phyloP scores from a whole-genome alignment of 169 alveolate species.

The Plasmodium cynomolgi region DNA sequence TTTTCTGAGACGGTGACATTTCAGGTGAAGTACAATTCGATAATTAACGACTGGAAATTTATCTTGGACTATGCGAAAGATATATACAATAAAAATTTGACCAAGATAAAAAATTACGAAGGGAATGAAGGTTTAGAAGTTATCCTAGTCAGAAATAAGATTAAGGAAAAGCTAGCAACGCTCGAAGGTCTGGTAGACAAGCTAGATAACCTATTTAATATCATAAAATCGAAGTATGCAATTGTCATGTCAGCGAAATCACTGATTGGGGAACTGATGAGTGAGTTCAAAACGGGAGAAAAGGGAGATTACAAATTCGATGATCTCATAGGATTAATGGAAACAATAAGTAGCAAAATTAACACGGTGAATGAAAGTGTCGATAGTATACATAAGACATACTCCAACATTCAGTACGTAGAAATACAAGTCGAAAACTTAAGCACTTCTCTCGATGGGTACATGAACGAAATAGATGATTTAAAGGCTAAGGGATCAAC shows the following conservation, averaged over 20 bases:
- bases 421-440: neutral
- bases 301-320: neutral
- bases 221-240: slow-evolving; percentile 3
- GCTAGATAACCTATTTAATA: neutral
- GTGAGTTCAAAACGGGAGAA: neutral
- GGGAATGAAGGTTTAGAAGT: slow-evolving; percentile 2
- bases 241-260: slow-evolving; percentile 15
- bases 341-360: neutral
- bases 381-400: neutral
- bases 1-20: neutral
- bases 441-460: neutral
- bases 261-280: neutral
- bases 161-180: slow-evolving; percentile 1
- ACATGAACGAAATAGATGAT: neutral
- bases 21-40: neutral
- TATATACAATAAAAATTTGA: neutral
- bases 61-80: neutral
- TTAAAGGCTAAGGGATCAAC: neutral
- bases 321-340: neutral
- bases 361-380: neutral
- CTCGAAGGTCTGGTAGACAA: neutral
- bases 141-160: slow-evolving; percentile 1
- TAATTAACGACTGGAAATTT: neutral
- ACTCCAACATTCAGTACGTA: neutral
- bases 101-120: neutral